phyloP scores from a whole-genome alignment of 352 stramenopile species.

The Phytophthora meadii region DNA sequence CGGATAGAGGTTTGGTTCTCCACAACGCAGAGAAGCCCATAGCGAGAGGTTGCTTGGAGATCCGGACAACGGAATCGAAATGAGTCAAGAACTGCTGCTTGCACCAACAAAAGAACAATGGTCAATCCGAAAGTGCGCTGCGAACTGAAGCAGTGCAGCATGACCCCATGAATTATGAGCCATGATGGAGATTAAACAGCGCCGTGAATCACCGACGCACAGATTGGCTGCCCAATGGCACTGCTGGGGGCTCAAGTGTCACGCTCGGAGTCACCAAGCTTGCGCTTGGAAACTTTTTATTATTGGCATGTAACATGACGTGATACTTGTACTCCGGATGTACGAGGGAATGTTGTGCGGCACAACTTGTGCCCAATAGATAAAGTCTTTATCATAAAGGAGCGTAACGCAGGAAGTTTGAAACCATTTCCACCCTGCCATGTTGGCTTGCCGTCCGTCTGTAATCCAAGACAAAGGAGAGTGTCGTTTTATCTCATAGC shows the following conservation, averaged over 20 bases:
- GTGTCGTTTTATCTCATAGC: too few relatives aligned
- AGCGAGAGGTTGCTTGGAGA: neutral
- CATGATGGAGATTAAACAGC: conserved; percentile 21
- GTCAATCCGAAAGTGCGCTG: neutral
- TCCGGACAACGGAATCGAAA: neutral
- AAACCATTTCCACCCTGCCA: too few relatives aligned
- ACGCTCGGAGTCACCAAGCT: conserved; percentile 11
- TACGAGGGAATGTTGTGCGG: too few relatives aligned
- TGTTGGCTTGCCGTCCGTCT: too few relatives aligned
- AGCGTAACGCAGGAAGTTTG: too few relatives aligned
- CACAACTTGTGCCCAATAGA: too few relatives aligned
- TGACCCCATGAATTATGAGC: too few relatives aligned
- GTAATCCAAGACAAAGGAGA: too few relatives aligned
- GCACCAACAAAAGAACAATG: conserved; percentile 22
- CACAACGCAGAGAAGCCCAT: conserved; percentile 41
- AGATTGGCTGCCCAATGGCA: conserved; percentile 24
- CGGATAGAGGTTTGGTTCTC: conserved; percentile 63
- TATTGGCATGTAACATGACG: too few relatives aligned
- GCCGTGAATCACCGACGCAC: conserved; percentile 1
- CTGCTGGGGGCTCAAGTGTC: conserved; percentile 10
- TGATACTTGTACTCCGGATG: too few relatives aligned
- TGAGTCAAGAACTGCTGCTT: conserved; percentile 4
- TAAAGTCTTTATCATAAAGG: too few relatives aligned
- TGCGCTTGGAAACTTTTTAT: neutral
- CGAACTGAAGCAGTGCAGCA: too few relatives aligned